Conservation (phyloP, 1,284 basidiomycete genomes). For the Rhodotorula sp. region DNA sequence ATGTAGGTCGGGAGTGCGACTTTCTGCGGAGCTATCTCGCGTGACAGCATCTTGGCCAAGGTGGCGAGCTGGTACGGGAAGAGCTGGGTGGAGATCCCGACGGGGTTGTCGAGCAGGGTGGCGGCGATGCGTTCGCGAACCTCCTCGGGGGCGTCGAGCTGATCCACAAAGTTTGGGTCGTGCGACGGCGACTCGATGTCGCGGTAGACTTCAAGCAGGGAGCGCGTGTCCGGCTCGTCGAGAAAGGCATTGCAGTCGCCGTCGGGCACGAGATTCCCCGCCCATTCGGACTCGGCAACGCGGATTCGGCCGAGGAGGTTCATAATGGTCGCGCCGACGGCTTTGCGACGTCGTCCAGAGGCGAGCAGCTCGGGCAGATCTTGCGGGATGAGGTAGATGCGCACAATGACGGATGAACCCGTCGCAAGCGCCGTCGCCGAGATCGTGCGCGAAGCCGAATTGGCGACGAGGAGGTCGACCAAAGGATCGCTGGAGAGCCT, state of each 20-base stretch:
- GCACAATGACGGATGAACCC: not conserved
- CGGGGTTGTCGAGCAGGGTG: conserved; percentile 20
- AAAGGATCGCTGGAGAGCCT: not conserved
- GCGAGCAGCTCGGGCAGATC: conserved; percentile 15
- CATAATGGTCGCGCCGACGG: not conserved
- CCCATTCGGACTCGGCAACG: conserved; percentile 7
- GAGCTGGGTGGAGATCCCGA: conserved; percentile 20
- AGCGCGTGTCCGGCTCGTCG: conserved; percentile 29
- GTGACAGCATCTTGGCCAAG: conserved; percentile 42
- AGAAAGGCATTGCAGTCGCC: not conserved
- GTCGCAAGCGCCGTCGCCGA: conserved; percentile 2
- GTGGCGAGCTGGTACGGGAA: conserved; percentile 34
- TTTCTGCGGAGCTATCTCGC: conserved; percentile 38
- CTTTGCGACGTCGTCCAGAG: not conserved
- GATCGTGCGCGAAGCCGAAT: conserved; percentile 4
- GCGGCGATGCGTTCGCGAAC: conserved; percentile 25
- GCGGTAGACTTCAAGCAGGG: conserved; percentile 41
- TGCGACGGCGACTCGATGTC: conserved; percentile 29
- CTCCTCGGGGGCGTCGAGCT: conserved; percentile 1
- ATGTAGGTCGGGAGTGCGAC: conserved; percentile 22
- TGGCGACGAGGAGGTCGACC: conserved; percentile 15
- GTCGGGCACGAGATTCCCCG: not conserved
- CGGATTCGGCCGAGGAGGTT: conserved; percentile 10
- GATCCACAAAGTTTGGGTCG: conserved; percentile 9
- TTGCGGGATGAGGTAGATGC: conserved; percentile 33